Base-by-base conservation (phyloP, 2,329 filamentous ascomycete genomes). In the Stromatinia cepivora region DNA sequence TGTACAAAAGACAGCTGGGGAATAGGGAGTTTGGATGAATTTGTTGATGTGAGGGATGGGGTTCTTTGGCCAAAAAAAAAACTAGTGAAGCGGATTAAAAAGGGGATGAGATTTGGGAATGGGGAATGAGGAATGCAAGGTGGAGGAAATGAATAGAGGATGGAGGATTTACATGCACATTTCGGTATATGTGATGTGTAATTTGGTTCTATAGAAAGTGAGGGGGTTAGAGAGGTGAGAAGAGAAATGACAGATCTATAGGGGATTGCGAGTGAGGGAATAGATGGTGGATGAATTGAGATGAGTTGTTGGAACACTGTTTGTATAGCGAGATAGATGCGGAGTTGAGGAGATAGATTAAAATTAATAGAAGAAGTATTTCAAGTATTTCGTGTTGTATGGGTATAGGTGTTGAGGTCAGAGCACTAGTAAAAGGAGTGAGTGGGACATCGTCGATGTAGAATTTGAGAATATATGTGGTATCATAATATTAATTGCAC, bases 21-120 rank as follows among this genome's bases (percentile, higher is more conserved):
- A 20, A 6, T 9, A 48, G 46, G 59, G 61, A 39, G 46, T 63
- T 63, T 63, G 59, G 45, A 36, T 63, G 46, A 28, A 46, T 61
- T 31, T 46, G 42, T 61, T 31, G 58, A 46, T 22, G 39, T 25
- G 58, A 61, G 17, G 58, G 17, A 31, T 25, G n/a, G n/a, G 39
- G 39, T 31, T 45, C 7, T 61, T 63, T 63, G 54, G 34, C 39
- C 31, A 39, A n/a, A 57, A 34, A 34, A 56, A 57, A 39, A 57
- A n/a, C 31, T 36, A 34, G 6, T 36, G 31, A 15, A 31, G 54
- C 31, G 31, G 39, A 57, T 7, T 11, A 22, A 34, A 34, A n/a
- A n/a, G 8, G n/a, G 22, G 20, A 39, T 39, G 54, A 57, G 31
- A 57, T n/a, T 11, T n/a, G 54, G 5, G 54, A 22, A 10, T 54